These are phyloP conservation scores for Candida silvatica DNA, from an alignment of 805 yeast genomes.

Conservation along the genomic window DNA sequence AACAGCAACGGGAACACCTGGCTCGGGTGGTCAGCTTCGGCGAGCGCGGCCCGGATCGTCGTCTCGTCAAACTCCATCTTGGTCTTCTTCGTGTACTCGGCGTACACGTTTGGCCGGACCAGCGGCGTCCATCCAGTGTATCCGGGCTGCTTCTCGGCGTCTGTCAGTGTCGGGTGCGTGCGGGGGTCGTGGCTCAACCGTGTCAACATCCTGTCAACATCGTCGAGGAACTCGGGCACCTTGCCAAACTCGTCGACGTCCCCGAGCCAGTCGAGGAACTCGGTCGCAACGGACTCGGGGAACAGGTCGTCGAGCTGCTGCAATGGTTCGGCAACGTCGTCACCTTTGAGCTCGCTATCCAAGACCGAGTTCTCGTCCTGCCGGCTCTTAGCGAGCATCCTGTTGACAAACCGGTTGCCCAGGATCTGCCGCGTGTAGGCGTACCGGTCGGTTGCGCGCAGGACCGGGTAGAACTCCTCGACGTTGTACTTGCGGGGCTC, in stretches of 20 bases:
- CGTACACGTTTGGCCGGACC: slow-evolving; percentile 19
- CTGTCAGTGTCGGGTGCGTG: slow-evolving; percentile 6
- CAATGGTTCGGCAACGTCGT: neutral
- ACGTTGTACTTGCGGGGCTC: slow-evolving; percentile 20
- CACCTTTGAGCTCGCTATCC: neutral
- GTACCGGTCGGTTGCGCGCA: slow-evolving; percentile 19
- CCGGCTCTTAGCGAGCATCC: slow-evolving; percentile 11
- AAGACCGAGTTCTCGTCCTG: neutral
- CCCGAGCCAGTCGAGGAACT: slow-evolving; percentile 5
- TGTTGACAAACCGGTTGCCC: slow-evolving; percentile 14
- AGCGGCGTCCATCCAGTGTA: slow-evolving; percentile 15
- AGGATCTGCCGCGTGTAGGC: slow-evolving; percentile 14
- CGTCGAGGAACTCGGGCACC: slow-evolving; percentile 19
- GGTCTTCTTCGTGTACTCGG: slow-evolving; percentile 17
- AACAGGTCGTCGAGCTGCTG: slow-evolving; percentile 3
- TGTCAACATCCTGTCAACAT: slow-evolving; percentile 22
- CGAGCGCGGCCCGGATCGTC: slow-evolving; percentile 18
- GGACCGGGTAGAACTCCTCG: slow-evolving; percentile 17
- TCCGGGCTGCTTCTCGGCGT: slow-evolving; percentile 5
- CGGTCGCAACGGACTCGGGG: slow-evolving; percentile 3
- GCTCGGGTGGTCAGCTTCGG: slow-evolving; percentile 17
- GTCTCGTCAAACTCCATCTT: slow-evolving; percentile 24
- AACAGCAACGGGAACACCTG: slow-evolving; percentile 24
- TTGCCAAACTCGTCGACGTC: slow-evolving; percentile 15
- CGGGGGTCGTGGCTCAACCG: slow-evolving; percentile 15